Evolutionary conservation across 306 rosid genomes (phyloP), one percentile per base, ranked within the genome.

Genomic region (Vigna trinervia): DNA sequence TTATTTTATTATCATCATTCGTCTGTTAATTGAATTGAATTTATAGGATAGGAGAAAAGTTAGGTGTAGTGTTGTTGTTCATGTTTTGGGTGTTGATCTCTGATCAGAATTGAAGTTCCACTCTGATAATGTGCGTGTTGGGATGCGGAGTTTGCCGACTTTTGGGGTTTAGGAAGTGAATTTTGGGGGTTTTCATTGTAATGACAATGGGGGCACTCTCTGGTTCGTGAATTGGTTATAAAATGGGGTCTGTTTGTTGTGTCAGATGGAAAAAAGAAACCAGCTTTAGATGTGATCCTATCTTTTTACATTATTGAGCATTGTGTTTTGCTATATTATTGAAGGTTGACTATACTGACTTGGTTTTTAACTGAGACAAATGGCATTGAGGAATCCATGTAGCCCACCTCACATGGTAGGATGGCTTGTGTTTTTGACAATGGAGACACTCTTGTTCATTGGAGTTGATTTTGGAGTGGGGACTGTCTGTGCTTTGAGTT

Each of bases 181-280:
- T 53, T 54, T 80, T 63, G 62, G 54, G 32, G 32, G 71, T 28
- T 43, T 41, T 81, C 41, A 12, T 71, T 57, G 77, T 47, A 5
- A 8, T 64, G 30, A 9, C 30, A 36, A 38, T 17, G 48, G 46
- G 28, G 69, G 7, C 30, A 58, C 64, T 26, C 38, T 58, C 28
- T 28, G 6, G n/a, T 26, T 58, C 63, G 4, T 17, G 68, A 15
- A 45, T 62, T 62, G 68, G 1, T 38, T 64, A 38, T 9, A 2
- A 17, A 14, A 9, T 38, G 50, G 50, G 50, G 32, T 17, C 51
- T 41, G 50, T 63, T 6, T 73, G 46, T 56, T 15, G 13, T 6
- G 28, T 66, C 71, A 45, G 46, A 36, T 46, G 10, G 34, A 22
- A 30, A 61, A 8, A 22, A 10, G 3, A 41, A 11, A 63, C 53